Base-by-base conservation (phyloP, 345 rosid genomes). In the Euphorbia tirucalli region DNA sequence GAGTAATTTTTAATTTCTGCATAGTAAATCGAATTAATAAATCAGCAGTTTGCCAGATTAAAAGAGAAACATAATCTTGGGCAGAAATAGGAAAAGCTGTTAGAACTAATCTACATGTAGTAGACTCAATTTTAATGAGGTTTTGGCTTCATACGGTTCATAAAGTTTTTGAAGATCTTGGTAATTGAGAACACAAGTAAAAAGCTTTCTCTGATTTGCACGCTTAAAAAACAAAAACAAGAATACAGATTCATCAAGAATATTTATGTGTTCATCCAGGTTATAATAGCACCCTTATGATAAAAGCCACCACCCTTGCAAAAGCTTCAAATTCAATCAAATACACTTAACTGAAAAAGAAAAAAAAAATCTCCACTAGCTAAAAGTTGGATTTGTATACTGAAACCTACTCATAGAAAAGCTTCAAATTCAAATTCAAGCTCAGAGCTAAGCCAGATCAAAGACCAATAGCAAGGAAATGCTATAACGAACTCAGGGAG, bases 1-100 rank as follows among this genome's bases (percentile, higher is more conserved):
- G 83, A n/a, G 99, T 95, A 65, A 95, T 86, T 83, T 86, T 92
- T 77, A 95, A 70, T 90, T 93, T 95, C 99, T 95, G 89, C 59
- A 55, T 24, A 66, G 49, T 24, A 7, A 54, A 66, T 30, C 66
- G 56, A 56, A 41, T 66, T 27, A 62, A 66, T 70, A 68, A 44
- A 56, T 24, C 59, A 24, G 21, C 16, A 43, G 30, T 19, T 25
- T 70, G 35, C 50, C 69, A 15, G n/a, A 61, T 30, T 2, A 21
- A n/a, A 16, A 56, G 19, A 24, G 19, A 14, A n/a, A 30, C 5
- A 15, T n/a, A 68, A 32, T 32, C 46, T 37, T 7, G 2, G 14
- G 14, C 16, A 56, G 46, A 37, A 57, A 19, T 11, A 11, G 25
- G 7, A 66, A 66, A 25, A 48, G 27, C 18, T 19, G 3, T 16